These are phyloP conservation scores for Plasmodium gallinaceum DNA, from an alignment of 169 alveolate genomes.

Conservation along the genomic window DNA sequence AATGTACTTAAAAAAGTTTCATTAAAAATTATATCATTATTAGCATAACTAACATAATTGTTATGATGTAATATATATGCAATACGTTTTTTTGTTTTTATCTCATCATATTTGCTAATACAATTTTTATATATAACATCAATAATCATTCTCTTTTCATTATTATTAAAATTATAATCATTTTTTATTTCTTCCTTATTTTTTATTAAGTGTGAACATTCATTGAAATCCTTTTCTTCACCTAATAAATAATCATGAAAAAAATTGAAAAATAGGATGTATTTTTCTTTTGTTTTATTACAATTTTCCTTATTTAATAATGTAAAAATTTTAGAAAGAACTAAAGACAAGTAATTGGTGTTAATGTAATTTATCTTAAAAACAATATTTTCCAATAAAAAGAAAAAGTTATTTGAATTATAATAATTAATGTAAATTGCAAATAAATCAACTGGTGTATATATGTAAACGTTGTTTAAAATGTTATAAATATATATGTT, in stretches of 20 bases:
- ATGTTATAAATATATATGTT: conserved; percentile 39
- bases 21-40: conserved; percentile 43
- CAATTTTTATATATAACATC: conserved; percentile 19
- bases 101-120: conserved; percentile 12
- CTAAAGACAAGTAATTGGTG: conserved; percentile 38
- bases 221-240: conserved; percentile 22
- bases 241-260: conserved; percentile 58
- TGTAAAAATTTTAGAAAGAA: conserved; percentile 20
- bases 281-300: conserved; percentile 31
- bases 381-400: conserved; percentile 40
- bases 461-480: conserved; percentile 28
- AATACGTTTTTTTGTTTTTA: conserved; percentile 47
- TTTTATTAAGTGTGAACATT: conserved; percentile 1
- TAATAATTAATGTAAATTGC: conserved; percentile 43
- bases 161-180: conserved; percentile 3
- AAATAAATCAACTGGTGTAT: conserved; percentile 59
- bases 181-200: background rate
- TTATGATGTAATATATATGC: conserved; percentile 59
- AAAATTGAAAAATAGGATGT: conserved; percentile 28
- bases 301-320: conserved; percentile 23
- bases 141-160: conserved; percentile 33
- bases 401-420: conserved; percentile 37
- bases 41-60: conserved; percentile 4
- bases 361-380: conserved; percentile 26
- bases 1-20: conserved; percentile 24